A percentile compares a stretch with the other conserved stretches of the same genome.
These are phyloP conservation scores for Curvularia verruculosa DNA, from an alignment of 2,329 filamentous ascomycete genomes.

Conservation along the genomic window DNA sequence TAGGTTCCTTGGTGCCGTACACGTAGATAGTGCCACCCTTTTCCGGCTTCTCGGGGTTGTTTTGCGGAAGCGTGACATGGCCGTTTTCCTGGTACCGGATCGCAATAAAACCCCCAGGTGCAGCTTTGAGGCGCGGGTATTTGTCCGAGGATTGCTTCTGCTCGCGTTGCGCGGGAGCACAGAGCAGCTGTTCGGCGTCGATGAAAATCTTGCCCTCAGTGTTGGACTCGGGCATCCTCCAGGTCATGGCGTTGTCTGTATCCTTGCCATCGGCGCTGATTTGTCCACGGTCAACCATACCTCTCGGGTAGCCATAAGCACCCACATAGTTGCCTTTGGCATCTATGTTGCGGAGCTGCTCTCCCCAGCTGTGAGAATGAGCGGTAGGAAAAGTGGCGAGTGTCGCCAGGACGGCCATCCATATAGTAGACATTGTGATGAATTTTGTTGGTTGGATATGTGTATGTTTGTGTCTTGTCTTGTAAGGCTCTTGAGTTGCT, in stretches of 20 bases:
- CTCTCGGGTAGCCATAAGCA: conserved; percentile 74
- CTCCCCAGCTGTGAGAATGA: conserved; percentile 76
- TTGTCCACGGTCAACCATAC: conserved; percentile 65
- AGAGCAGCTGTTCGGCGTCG: conserved; percentile 63
- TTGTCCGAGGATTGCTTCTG: conserved; percentile 57
- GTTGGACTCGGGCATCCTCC: conserved; percentile 57
- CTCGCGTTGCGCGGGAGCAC: conserved; percentile 67
- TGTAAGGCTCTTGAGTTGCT: conserved; percentile 6
- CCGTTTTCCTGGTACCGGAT: conserved; percentile 60
- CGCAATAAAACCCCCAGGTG: conserved; percentile 55
- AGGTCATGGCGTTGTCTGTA: conserved; percentile 62
- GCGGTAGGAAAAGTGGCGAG: conserved; percentile 29
- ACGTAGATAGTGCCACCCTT: conserved; percentile 56
- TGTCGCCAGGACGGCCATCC: conserved; percentile 22
- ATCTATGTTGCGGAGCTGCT: conserved; percentile 73
- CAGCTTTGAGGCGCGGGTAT: conserved; percentile 67
- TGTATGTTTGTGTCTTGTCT: conserved; percentile 10
- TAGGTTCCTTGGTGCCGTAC: conserved; percentile 57
- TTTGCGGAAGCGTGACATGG: conserved; percentile 53
- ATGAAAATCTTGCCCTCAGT: conserved; percentile 54
- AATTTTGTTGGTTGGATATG: conserved; percentile 4
- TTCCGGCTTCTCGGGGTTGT: conserved; percentile 50
- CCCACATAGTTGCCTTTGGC: conserved; percentile 76
- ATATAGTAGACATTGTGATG: conserved; percentile 28
- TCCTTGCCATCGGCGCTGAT: conserved; percentile 53